phyloP scores from a whole-genome alignment of 1,139 yeast species.

The Suhomyces wounanorum region DNA sequence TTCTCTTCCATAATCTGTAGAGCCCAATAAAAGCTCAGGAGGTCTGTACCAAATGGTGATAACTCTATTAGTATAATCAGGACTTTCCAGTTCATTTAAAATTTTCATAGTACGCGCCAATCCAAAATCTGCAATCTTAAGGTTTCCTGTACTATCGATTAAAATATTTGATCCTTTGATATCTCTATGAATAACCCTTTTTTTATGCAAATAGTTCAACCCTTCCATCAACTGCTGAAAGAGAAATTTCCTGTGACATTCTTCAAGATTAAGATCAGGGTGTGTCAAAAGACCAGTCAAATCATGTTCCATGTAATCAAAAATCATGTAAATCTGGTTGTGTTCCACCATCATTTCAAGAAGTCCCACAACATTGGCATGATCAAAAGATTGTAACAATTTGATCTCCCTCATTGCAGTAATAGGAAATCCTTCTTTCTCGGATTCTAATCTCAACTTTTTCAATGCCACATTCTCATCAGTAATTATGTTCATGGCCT shows the following conservation, averaged over 20 bases:
- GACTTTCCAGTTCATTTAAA: conserved; percentile 51
- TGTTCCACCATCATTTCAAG: conserved; percentile 89
- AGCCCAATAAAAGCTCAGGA: conserved; percentile 87
- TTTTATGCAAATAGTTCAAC: conserved; percentile 74
- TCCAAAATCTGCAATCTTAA: conserved; percentile 93
- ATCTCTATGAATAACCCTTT: conserved; percentile 85
- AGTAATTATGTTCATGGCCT: conserved; percentile 69
- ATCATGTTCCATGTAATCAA: conserved; percentile 93
- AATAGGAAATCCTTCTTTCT: conserved; percentile 93
- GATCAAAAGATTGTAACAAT: conserved; percentile 82
- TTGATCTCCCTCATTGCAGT: conserved; percentile 93
- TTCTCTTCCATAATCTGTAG: conserved; percentile 86
- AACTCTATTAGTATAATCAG: conserved; percentile 89
- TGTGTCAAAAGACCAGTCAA: conserved; percentile 84
- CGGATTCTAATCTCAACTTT: conserved; percentile 77
- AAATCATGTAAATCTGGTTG: conserved; percentile 81
- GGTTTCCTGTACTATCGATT: conserved; percentile 66
- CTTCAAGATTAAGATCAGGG: conserved; percentile 62
- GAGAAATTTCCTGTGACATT: conserved; percentile 73
- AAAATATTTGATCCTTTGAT: conserved; percentile 92
- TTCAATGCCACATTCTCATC: conserved; percentile 79
- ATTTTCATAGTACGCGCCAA: conserved; percentile 80
- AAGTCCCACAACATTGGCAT: conserved; percentile 76
- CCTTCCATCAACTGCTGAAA: conserved; percentile 81
- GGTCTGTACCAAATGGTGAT: conserved; percentile 98